phyloP scores from a whole-genome alignment of 805 yeast species.

The Candida maesae region DNA sequence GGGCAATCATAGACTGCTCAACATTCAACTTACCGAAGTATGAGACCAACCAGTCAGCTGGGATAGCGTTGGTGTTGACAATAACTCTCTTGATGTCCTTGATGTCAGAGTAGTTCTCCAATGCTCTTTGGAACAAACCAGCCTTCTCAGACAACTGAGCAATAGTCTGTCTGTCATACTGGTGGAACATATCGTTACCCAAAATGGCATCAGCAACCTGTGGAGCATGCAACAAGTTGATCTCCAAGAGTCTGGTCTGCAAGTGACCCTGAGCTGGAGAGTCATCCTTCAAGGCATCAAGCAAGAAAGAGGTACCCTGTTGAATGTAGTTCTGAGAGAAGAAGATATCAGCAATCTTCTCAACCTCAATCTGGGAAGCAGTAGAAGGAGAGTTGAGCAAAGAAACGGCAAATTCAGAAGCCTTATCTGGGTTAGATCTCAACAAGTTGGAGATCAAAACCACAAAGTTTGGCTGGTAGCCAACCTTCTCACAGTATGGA shows the following conservation, averaged over 20 bases:
- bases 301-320: slow-evolving; percentile 95
- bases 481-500: slow-evolving; percentile 89
- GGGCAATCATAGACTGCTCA: slow-evolving; percentile 85
- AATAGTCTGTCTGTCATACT: slow-evolving; percentile 89
- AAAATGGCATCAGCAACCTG: slow-evolving; percentile 99
- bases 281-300: slow-evolving; percentile 93
- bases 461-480: slow-evolving; percentile 85
- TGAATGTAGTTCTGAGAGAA: slow-evolving; percentile 91
- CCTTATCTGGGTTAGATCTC: slow-evolving; percentile 95
- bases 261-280: slow-evolving; percentile 92
- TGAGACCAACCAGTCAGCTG: slow-evolving; percentile 88
- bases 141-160: slow-evolving; percentile 93
- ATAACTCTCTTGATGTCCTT: slow-evolving; percentile 94
- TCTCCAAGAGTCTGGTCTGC: slow-evolving; percentile 92
- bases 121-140: slow-evolving; percentile 92
- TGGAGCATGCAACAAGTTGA: slow-evolving; percentile 92
- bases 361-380: slow-evolving; percentile 64
- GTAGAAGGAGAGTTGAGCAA: slow-evolving; percentile 63
- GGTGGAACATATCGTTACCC: slow-evolving; percentile 93
- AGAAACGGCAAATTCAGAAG: slow-evolving; percentile 93
- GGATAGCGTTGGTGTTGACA: slow-evolving; percentile 78
- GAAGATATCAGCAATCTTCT: slow-evolving; percentile 88
- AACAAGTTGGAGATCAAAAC: slow-evolving; percentile 86
- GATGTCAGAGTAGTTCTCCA: slow-evolving; percentile 92
- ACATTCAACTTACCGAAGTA: slow-evolving; percentile 93